Conservation (phyloP, 2,329 filamentous ascomycete genomes). For the Knoxdaviesia capensis region DNA sequence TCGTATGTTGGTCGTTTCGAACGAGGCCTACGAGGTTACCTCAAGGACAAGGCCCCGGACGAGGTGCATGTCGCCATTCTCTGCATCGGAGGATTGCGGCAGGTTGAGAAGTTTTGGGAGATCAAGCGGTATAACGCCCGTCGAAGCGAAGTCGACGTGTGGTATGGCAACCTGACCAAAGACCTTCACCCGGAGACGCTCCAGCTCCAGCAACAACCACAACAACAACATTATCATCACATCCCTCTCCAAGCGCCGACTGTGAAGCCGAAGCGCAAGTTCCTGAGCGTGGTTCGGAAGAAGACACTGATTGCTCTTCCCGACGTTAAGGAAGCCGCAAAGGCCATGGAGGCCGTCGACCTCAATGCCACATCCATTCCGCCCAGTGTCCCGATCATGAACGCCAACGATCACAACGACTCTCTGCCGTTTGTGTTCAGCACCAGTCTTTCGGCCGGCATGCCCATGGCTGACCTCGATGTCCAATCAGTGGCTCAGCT, state of each 20-base stretch:
- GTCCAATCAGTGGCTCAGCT: slow-evolving; percentile 28
- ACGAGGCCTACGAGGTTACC: slow-evolving; percentile 39
- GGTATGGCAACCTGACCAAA: slow-evolving; percentile 32
- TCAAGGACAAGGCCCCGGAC: slow-evolving; percentile 40
- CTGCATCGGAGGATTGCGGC: slow-evolving; percentile 38
- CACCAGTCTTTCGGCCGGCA: slow-evolving; percentile 38
- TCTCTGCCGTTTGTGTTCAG: slow-evolving; percentile 22
- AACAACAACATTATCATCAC: neutral
- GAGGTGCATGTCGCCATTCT: slow-evolving; percentile 41
- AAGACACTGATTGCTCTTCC: slow-evolving; percentile 21
- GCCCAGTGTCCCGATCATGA: no score
- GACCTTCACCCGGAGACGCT: slow-evolving; percentile 9
- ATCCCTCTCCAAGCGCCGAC: slow-evolving; percentile 8
- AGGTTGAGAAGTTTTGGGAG: slow-evolving; percentile 45
- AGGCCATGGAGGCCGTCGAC: neutral
- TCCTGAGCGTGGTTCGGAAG: slow-evolving; percentile 35
- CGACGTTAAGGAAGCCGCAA: no score
- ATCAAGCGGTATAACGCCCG: slow-evolving; percentile 44
- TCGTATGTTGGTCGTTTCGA: slow-evolving; percentile 45
- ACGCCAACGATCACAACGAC: neutral
- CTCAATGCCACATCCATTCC: neutral
- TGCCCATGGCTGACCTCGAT: slow-evolving; percentile 36
- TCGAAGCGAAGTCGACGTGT: slow-evolving; percentile 35
- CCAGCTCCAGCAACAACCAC: neutral
- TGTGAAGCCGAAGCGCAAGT: slow-evolving; percentile 27